Base-by-base conservation (phyloP, 75 land plant genomes). In the Picea sitchensis region DNA sequence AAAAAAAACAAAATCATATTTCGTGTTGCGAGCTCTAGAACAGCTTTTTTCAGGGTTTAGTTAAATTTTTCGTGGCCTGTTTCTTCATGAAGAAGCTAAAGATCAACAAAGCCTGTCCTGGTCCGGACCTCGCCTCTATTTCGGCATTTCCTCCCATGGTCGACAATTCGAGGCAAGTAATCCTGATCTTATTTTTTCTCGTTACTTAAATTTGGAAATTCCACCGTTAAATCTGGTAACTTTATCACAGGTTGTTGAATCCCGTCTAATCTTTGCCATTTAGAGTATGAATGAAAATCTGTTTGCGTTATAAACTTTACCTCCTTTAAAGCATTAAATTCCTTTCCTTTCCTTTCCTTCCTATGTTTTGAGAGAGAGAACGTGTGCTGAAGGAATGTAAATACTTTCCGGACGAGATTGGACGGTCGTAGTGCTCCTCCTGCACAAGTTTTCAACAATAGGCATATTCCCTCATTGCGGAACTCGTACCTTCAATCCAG, bases 361-460 rank as follows among this genome's bases (percentile, higher is more conserved):
- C 18, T 65, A 32, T 18, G 12, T 38, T 38, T 5, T 41, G 47
- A 41, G 47, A 41, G 47, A 41, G 47, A 41, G 5, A 41, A 3
- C 47, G 5, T 41, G 47, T 41, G 47, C 47, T 41, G 47, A 3
- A 69, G 73, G 51, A 41, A 41, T 69, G 73, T 18, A 69, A 69
- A 69, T 69, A 20, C 20, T 36, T 47, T 69, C 41, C 73, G 73
- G 47, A 69, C 73, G 51, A 69, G 73, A 69, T 38, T 69, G 73
- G 73, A 69, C 3, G 51, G 44, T 69, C 73, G 73, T 41, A 69
- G 21, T 18, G 73, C 73, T 69, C 73, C 73, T 17, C 38, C 51
- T 20, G 73, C 73, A 38, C 73, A 69, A 69, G 23, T 38, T 69
- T 69, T 69, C 47, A 69, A 69, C 73, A 69, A 69, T 18, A 69